Evolutionary conservation across 2,329 filamentous ascomycete genomes (phyloP).

Genomic region (Apiospora malaysiana): DNA sequence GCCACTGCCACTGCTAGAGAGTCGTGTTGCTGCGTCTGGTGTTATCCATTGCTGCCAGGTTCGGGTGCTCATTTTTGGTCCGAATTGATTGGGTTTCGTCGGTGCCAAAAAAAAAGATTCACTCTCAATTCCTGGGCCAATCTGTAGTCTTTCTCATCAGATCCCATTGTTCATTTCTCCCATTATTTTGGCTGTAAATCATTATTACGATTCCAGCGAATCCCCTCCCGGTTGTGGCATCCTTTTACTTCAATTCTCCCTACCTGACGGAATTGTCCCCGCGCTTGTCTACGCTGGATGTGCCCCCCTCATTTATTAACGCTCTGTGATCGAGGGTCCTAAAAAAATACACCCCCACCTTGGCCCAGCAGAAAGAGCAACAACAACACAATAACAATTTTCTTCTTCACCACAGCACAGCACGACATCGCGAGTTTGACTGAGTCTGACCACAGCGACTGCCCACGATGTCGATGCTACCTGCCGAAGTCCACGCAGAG

Average conservation of each 20-base stretch:
- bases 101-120: constrained; percentile 8
- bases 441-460: constrained; percentile 7
- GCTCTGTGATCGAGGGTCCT: constrained; percentile 16
- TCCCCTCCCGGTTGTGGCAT: background rate
- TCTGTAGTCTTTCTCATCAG: background rate
- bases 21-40: constrained; percentile 10
- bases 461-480: constrained; percentile 78
- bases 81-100: constrained; percentile 9
- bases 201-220: background rate
- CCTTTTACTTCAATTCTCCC: background rate
- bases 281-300: constrained; percentile 12
- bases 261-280: background rate
- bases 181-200: background rate
- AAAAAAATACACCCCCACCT: constrained; percentile 20
- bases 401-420: background rate
- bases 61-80: background rate
- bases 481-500: constrained; percentile 82
- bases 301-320: constrained; percentile 17
- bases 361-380: constrained; percentile 10
- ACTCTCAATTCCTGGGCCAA: constrained; percentile 3
- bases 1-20: constrained; percentile 8
- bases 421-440: constrained; percentile 19
- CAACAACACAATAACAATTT: constrained; percentile 7
- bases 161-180: background rate
- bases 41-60: constrained; percentile 5